phyloP scores from a whole-genome alignment of 139 green algal genomes.

The Yamagishiella unicocca region DNA sequence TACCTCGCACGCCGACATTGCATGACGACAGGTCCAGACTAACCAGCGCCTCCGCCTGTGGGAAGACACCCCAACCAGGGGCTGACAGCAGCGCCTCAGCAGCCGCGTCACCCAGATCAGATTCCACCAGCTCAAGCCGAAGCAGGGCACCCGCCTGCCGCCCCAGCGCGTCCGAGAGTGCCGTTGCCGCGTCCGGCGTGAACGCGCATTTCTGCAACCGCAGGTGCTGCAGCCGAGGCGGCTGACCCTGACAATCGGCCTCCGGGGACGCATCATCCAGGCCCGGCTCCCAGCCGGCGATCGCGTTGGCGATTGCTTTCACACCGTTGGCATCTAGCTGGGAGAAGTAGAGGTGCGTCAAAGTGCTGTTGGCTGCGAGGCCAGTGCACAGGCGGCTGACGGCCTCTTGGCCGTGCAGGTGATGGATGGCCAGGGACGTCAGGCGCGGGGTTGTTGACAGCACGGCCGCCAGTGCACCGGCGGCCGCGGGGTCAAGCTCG shows the following conservation, averaged over 20 bases:
- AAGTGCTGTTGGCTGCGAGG: constrained; percentile 1
- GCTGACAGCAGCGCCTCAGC: constrained; percentile 5
- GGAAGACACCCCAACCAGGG: background rate
- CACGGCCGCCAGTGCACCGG: background rate
- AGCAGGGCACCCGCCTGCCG: background rate
- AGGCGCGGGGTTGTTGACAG: background rate
- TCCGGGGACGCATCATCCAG: background rate
- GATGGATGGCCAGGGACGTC: constrained; percentile 1
- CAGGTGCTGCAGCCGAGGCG: background rate
- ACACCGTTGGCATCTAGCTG: constrained; percentile 19
- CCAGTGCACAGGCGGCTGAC: background rate
- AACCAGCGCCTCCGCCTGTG: background rate
- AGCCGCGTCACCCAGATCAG: constrained; percentile 13
- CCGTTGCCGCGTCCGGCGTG: background rate
- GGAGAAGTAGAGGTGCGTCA: constrained; percentile 16
- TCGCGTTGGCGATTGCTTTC: background rate
- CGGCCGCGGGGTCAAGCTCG: background rate
- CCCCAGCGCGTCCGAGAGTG: constrained; percentile 11
- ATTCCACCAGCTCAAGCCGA: constrained; percentile 8
- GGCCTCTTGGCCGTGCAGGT: constrained; percentile 1
- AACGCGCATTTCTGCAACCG: constrained; percentile 18
- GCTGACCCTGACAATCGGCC: background rate
- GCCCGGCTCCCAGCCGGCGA: background rate
- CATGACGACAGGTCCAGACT: background rate
- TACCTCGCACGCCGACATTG: constrained; percentile 9